Conservation (phyloP, 331 rosid genomes). For the Phaseolus coccineus region DNA sequence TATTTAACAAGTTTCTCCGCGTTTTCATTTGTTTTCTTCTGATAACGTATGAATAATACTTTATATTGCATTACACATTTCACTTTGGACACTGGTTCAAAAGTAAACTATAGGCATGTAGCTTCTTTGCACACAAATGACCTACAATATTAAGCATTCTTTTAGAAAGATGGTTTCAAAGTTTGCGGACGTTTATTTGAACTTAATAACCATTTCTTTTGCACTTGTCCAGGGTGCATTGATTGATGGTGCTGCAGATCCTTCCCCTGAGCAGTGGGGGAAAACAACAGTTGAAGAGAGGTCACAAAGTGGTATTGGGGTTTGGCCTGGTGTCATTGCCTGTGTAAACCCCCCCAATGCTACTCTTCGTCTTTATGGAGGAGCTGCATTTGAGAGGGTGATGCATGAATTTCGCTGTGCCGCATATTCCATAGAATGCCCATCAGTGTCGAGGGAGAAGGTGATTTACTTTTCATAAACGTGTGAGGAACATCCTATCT, state of each 20-base stretch:
- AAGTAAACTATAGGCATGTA: constrained; percentile 3
- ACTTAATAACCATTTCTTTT: constrained; percentile 6
- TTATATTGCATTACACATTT: background rate
- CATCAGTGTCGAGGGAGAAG: constrained; percentile 94
- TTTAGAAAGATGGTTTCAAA: background rate
- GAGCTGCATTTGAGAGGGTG: constrained; percentile 97
- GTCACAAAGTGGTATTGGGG: constrained; percentile 78
- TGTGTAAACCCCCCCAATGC: constrained; percentile 91
- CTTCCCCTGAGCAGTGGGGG: constrained; percentile 99
- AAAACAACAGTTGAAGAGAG: constrained; percentile 85
- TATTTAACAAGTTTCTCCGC: background rate
- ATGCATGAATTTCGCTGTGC: constrained; percentile 96
- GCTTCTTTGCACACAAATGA: constrained; percentile 8
- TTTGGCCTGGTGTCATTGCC: constrained; percentile 87
- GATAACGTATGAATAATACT: background rate
- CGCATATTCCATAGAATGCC: constrained; percentile 94
- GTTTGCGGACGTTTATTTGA: background rate
- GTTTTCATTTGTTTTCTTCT: background rate
- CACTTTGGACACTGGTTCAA: background rate
- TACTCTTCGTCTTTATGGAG: constrained; percentile 90
- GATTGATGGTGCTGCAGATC: constrained; percentile 98
- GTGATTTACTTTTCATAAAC: constrained; percentile 47
- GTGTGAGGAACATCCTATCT: constrained; percentile 8
- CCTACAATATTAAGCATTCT: background rate
- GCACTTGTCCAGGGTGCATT: constrained; percentile 65